Percentiles rank a stretch among this genome's conserved stretches.
Evolutionary conservation across 129 eudicot species (phyloP).

Genomic region (Sambucus nigra): DNA sequence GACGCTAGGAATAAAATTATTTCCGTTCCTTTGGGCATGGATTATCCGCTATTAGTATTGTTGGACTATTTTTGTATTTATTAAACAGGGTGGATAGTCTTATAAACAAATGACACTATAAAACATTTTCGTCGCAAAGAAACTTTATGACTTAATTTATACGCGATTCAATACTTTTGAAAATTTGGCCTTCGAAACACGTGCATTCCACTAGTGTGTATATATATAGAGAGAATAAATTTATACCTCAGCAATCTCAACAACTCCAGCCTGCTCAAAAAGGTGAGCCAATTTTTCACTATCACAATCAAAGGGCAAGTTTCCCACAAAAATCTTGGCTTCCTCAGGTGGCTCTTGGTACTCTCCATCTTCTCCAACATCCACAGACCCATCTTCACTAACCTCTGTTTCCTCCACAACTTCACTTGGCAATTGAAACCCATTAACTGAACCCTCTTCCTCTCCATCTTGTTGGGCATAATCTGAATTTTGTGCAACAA

Average conservation of each 20-base stretch:
- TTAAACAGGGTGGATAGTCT: too few relatives aligned
- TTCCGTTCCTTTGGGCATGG: too few relatives aligned
- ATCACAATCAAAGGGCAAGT: conserved; percentile 60
- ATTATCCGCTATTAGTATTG: too few relatives aligned
- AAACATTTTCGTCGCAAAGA: too few relatives aligned
- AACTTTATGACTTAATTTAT: too few relatives aligned
- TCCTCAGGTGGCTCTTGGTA: conserved; percentile 63
- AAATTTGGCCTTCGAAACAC: too few relatives aligned
- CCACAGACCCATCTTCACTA: conserved; percentile 4
- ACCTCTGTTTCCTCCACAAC: conserved; percentile 15
- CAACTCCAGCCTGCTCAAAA: conserved; percentile 72
- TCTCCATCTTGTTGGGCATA: conserved; percentile 40
- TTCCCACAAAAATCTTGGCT: conserved; percentile 74
- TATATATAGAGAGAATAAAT: neutral
- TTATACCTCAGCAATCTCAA: conserved; percentile 80
- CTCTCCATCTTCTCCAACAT: conserved; percentile 14
- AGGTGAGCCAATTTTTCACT: conserved; percentile 69
- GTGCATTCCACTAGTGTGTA: neutral
- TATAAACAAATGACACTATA: too few relatives aligned
- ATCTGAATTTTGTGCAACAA: conserved; percentile 36
- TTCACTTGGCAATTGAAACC: conserved; percentile 5
- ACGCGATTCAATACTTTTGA: too few relatives aligned
- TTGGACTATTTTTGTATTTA: too few relatives aligned
- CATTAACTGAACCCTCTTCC: conserved; percentile 16
- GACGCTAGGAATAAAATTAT: too few relatives aligned